Conservation (phyloP, 495 filamentous ascomycete genomes). For the Penicillium roqueforti region DNA sequence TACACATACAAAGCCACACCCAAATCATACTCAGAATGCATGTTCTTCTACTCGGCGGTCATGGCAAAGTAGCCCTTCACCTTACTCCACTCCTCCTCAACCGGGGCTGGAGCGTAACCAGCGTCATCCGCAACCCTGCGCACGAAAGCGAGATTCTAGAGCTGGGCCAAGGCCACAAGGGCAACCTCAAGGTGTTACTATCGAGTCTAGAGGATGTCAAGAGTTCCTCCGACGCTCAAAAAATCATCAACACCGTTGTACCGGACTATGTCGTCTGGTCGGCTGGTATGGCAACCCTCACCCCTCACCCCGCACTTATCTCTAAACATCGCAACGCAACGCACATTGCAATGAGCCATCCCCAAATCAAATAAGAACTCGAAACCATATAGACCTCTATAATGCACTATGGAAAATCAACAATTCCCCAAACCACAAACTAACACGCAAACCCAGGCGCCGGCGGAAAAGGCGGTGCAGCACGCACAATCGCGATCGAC, state of each 20-base stretch:
- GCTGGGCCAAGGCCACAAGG: constrained; percentile 50
- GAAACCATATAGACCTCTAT: not conserved
- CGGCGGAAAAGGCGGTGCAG: constrained; percentile 68
- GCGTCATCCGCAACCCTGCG: constrained; percentile 66
- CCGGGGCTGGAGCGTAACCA: constrained; percentile 69
- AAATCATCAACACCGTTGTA: constrained; percentile 54
- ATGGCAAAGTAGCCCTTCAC: constrained; percentile 74
- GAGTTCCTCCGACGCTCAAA: constrained; percentile 55
- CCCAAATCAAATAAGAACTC: not conserved
- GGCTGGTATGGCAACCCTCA: constrained; percentile 51
- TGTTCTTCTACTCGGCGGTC: constrained; percentile 74
- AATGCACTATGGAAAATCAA: not conserved
- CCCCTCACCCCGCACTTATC: constrained; percentile 3
- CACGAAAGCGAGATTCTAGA: constrained; percentile 61
- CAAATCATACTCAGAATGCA: constrained; percentile 33
- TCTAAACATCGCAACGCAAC: not conserved
- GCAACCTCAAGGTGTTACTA: constrained; percentile 57
- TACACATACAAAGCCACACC: not conserved
- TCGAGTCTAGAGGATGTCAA: constrained; percentile 68
- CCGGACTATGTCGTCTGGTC: constrained; percentile 76
- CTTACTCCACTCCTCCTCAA: constrained; percentile 72
- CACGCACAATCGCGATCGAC: constrained; percentile 59
- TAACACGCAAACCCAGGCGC: constrained; percentile 45
- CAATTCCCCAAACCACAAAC: not conserved
- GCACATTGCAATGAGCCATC: not conserved